Evolutionary conservation across 805 yeast genomes (phyloP).

Genomic region (Sugiyamaella valdiviana): DNA sequence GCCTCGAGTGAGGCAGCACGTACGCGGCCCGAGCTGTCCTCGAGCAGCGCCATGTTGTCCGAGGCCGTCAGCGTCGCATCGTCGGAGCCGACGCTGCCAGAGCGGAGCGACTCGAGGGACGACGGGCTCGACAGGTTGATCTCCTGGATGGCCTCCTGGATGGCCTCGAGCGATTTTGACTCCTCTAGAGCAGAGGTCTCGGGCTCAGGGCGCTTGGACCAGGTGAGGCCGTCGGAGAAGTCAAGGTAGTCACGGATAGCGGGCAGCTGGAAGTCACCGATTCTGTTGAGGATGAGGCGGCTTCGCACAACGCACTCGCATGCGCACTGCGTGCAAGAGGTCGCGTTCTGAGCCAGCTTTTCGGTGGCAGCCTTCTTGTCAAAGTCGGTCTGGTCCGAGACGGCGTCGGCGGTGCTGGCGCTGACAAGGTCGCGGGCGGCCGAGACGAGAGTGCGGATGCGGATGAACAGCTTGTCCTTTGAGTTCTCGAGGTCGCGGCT

Average conservation of each 20-base stretch:
- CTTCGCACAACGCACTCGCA: constrained; percentile 31
- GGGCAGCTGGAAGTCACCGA: constrained; percentile 30
- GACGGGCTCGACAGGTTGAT: neutral
- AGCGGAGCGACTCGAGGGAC: neutral
- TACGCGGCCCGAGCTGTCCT: constrained; percentile 23
- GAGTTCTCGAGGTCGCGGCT: constrained; percentile 28
- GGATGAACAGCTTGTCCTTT: constrained; percentile 31
- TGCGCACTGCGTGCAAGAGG: constrained; percentile 31
- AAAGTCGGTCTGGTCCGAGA: neutral
- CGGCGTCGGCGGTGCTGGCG: constrained; percentile 7
- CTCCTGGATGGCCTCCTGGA: neutral
- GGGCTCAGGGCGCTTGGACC: neutral
- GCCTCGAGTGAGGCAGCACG: constrained; percentile 33
- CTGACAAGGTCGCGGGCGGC: constrained; percentile 35
- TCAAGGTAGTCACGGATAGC: constrained; percentile 26
- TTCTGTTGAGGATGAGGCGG: constrained; percentile 21
- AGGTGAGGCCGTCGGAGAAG: constrained; percentile 21
- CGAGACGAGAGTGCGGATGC: constrained; percentile 30
- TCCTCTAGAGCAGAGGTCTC: constrained; percentile 4
- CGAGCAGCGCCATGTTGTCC: constrained; percentile 4
- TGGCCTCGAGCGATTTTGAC: neutral
- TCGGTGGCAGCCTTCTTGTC: constrained; percentile 15
- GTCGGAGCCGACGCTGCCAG: neutral
- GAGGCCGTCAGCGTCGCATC: neutral
- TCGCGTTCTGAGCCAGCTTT: constrained; percentile 26